Percentiles rank a stretch among this genome's conserved stretches.
These are phyloP conservation scores for Akanthomyces muscarius DNA, from an alignment of 2,329 filamentous ascomycete species.

Conservation along the genomic window DNA sequence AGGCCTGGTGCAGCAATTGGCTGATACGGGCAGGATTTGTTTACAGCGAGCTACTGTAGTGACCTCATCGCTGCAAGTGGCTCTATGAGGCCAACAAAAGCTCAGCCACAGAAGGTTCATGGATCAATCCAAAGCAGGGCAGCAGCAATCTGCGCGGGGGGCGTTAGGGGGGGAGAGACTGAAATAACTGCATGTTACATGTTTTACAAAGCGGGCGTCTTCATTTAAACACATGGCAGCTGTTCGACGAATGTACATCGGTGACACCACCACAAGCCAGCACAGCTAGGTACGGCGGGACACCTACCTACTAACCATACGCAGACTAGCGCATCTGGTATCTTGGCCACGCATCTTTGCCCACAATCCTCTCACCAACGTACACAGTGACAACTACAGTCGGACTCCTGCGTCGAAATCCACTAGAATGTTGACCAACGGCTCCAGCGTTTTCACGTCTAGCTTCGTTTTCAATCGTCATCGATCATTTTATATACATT, in stretches of 20 bases:
- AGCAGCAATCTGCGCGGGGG: background rate
- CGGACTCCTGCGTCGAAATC: too few relatives aligned
- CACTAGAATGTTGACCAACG: too few relatives aligned
- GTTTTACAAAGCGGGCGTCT: background rate
- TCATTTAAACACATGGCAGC: background rate
- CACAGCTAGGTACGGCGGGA: background rate
- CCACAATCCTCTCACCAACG: too few relatives aligned
- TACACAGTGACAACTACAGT: too few relatives aligned
- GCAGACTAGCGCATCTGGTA: background rate
- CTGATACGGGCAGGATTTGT: background rate
- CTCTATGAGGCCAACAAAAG: background rate
- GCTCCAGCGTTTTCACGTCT: too few relatives aligned
- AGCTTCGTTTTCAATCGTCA: too few relatives aligned
- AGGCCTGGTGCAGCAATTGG: background rate
- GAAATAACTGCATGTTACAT: background rate
- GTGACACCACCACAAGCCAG: background rate
- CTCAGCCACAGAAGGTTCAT: background rate
- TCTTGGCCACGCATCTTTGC: too few relatives aligned
- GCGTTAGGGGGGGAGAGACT: too few relatives aligned
- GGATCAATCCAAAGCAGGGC: background rate
- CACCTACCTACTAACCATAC: background rate
- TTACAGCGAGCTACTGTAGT: background rate
- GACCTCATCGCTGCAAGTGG: conserved; percentile 7
- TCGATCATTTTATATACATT: background rate
- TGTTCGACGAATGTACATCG: background rate